Base-by-base conservation (phyloP, 2,329 filamentous ascomycete species). In the Fusarium secorum region DNA sequence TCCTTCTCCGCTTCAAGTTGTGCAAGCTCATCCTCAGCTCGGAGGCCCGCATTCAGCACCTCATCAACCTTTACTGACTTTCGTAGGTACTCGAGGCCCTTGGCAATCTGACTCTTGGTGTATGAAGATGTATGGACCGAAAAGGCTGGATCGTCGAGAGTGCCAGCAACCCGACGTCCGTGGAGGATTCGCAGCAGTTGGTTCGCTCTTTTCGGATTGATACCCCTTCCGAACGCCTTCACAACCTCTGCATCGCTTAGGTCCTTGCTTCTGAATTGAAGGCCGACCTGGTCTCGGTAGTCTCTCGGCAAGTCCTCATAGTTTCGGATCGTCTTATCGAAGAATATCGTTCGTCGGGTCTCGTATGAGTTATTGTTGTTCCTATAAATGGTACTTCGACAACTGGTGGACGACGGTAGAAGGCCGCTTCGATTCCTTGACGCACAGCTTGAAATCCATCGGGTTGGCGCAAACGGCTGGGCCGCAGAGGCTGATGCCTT, bases 141-240 rank as follows among this genome's bases (percentile, higher is more conserved):
- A 51, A 87, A 83, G 8, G 79, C 81, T 5, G 89, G 89, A 74
- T 91, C 89, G 15, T 88, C 85, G 44, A 91, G 81, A 6, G 89
- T 90, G 36, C 89, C 89, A 11, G 89, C 88, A 26, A 91, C 88
- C 42, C 89, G 83, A 38, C 88, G 85, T 13, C 89, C 89, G 75
- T 91, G 89, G 17, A 91, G 78, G 53, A 91, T 86, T 56, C 83
- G 82, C 53, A 91, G 78, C 45, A 91, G 78, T 46, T 79, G 80
- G 75, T 90, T 90, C 24, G 85, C 89, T 9, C 77, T 74, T 7
- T 74, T 70, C 2, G 81, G 76, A 64, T 81, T 78, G 48, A 89
- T 80, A 17, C 80, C 79, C 9, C 82, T 74, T 3, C 87, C 86
- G 66, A 91, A 90, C 39, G 90, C 81, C 14, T 71, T 65, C 20